phyloP scores from a whole-genome alignment of 257 asterid species.

The Ajuga chamaepitys region DNA sequence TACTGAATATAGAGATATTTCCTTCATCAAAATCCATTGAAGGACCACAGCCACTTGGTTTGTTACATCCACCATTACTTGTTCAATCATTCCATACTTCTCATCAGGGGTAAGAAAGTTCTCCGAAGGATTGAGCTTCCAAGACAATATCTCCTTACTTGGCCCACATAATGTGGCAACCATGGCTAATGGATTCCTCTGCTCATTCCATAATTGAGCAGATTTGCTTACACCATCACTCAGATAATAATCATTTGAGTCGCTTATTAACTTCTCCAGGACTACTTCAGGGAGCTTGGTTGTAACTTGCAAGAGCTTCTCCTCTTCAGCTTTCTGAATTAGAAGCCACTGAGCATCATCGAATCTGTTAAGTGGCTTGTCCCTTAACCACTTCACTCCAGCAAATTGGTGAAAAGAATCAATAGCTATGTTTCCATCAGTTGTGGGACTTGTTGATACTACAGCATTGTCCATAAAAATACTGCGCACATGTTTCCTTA shows the following conservation, averaged over 20 bases:
- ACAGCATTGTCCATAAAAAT: slow-evolving; percentile 80
- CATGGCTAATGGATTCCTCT: no score
- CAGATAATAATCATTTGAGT: slow-evolving; percentile 74
- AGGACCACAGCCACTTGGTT: no score
- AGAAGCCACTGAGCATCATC: slow-evolving; percentile 95
- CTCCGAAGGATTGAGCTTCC: no score
- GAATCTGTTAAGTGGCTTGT: slow-evolving; percentile 79
- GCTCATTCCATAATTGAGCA: slow-evolving; percentile 97
- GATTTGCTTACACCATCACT: slow-evolving; percentile 98
- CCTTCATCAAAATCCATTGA: no score
- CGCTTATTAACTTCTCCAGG: slow-evolving; percentile 68
- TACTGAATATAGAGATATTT: no score
- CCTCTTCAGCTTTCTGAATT: slow-evolving; percentile 95
- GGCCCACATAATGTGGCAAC: no score
- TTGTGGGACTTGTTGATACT: slow-evolving; percentile 83
- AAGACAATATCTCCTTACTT: no score
- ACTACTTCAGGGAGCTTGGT: slow-evolving; percentile 65
- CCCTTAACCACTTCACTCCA: slow-evolving; percentile 89
- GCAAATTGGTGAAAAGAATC: slow-evolving; percentile 87
- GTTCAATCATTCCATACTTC: no score
- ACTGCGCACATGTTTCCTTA: slow-evolving; percentile 82
- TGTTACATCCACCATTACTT: no score
- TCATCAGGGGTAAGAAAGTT: no score
- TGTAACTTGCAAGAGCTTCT: slow-evolving; percentile 82
- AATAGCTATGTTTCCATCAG: slow-evolving; percentile 74